Percentiles rank a stretch among this genome's conserved stretches.
These are phyloP conservation scores for Prunus mira DNA, from an alignment of 306 rosid species.

Conservation along the genomic window DNA sequence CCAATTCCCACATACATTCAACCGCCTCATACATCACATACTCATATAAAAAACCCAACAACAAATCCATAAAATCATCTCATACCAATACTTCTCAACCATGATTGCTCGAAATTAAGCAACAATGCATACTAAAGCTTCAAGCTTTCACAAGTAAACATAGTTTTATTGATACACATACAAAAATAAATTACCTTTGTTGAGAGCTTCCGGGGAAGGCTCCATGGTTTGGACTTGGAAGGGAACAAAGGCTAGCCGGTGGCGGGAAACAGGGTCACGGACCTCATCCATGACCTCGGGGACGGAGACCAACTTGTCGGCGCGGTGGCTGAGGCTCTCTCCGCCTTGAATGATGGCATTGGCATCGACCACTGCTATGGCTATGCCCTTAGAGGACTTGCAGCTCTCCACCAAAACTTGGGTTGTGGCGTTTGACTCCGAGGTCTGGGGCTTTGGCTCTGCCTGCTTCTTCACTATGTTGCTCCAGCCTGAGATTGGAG, in stretches of 20 bases:
- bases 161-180: not conserved
- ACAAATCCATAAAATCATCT: not conserved
- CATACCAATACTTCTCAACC: not conserved
- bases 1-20: not conserved
- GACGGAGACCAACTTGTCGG: slow-evolving; percentile 77
- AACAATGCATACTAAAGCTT: not conserved
- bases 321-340: slow-evolving; percentile 51
- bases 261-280: slow-evolving; percentile 91
- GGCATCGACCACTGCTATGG: slow-evolving; percentile 75
- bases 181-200: slow-evolving; percentile 48
- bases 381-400: slow-evolving; percentile 58
- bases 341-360: slow-evolving; percentile 75
- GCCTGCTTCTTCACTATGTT: slow-evolving; percentile 53
- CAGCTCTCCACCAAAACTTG: slow-evolving; percentile 47
- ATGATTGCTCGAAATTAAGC: not conserved
- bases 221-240: slow-evolving; percentile 72
- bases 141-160: not conserved
- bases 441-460: slow-evolving; percentile 37
- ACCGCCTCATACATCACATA: not conserved
- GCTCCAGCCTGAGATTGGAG: slow-evolving; percentile 48
- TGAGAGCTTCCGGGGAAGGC: slow-evolving; percentile 71
- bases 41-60: not conserved
- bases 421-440: slow-evolving; percentile 19
- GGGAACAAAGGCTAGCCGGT: slow-evolving; percentile 72
- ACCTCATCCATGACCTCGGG: slow-evolving; percentile 72